Base-by-base conservation (phyloP, 768 basidiomycete genomes). In the Suillus paluster region DNA sequence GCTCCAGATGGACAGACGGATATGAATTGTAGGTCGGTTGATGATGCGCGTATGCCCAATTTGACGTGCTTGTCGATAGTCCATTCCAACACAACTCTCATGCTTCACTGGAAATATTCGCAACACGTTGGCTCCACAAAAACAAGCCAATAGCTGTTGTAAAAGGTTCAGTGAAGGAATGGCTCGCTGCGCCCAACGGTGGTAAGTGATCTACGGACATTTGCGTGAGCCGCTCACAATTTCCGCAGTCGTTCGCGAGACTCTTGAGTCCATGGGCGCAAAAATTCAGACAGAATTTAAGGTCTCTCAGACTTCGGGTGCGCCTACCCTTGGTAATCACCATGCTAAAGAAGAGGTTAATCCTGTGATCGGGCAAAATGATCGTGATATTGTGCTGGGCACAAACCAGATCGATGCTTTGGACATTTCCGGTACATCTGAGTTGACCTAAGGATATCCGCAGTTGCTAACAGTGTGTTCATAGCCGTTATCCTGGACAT, bases 401-500 rank as follows among this genome's bases (percentile, higher is more conserved):
- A 30, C 11, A 50, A 33, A 50, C 6, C 5, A 12, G 1, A 50
- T 33, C 33, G 11, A 50, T 50, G 33, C 30, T 30, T 33, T 50
- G 30, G 49, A 50, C 1, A 50, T 50, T 33, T 50, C 49, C 10
- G 49, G 49, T 50, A 50, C 11, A n/a, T 50, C 27, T 33, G 27
- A 6, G 11, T 33, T 33, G 30, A n/a, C 5, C n/a, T 12, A 19
- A 50, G 12, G 19, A 6, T 33, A 1, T 33, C 19, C 27, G n/a
- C 48, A 17, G 27, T 50, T 14, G 30, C 49, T 50, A 12, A 50
- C 5, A 11, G 30, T 33, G 1, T 3, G 6, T n/a, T 50, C 1
- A n/a, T 30, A 50, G 49, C 30, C 5, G 27, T 50, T 33, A 50
- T 50, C 49, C 49, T 50, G 49, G 49, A 50, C 11, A 50, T 50